A percentile compares a stretch with the other conserved stretches of the same genome.
Conservation (phyloP, 495 filamentous ascomycete species). For the Lophiostoma macrostomum region DNA sequence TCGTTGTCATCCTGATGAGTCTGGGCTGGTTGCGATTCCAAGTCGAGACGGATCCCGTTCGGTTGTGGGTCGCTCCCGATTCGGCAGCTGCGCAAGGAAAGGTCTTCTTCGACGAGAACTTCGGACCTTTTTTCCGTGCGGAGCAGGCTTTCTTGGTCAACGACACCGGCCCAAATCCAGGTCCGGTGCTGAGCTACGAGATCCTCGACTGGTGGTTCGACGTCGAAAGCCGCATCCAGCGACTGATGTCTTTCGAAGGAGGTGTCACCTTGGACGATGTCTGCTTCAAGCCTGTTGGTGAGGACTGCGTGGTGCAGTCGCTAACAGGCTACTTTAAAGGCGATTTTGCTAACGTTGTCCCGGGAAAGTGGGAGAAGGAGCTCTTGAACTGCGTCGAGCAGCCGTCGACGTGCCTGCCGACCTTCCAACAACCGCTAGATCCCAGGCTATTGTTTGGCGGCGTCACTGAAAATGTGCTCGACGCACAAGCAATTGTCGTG, state of each 20-base stretch:
- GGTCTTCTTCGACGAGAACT: slow-evolving; percentile 88
- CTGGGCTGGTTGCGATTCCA: slow-evolving; percentile 82
- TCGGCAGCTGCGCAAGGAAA: slow-evolving; percentile 92
- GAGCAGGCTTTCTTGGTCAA: slow-evolving; percentile 94
- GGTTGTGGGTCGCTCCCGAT: slow-evolving; percentile 91
- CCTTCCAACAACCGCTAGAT: slow-evolving; percentile 79
- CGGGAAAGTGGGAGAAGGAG: slow-evolving; percentile 63
- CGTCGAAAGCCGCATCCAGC: slow-evolving; percentile 70
- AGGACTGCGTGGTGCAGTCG: slow-evolving; percentile 89
- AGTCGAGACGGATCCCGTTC: slow-evolving; percentile 84
- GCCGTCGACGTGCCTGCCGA: slow-evolving; percentile 77
- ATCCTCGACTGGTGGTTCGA: slow-evolving; percentile 92
- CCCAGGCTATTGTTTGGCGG: slow-evolving; percentile 85
- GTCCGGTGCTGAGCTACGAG: slow-evolving; percentile 80
- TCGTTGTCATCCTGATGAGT: slow-evolving; percentile 72
- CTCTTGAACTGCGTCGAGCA: slow-evolving; percentile 69
- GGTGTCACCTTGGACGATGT: slow-evolving; percentile 72
- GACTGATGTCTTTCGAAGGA: slow-evolving; percentile 62
- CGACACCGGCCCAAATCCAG: slow-evolving; percentile 63
- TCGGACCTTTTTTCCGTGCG: slow-evolving; percentile 92
- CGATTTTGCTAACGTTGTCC: slow-evolving; percentile 59
- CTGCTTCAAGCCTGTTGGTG: slow-evolving; percentile 88
- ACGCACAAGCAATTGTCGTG: slow-evolving; percentile 74
- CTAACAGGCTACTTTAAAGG: slow-evolving; percentile 80
- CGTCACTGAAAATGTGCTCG: slow-evolving; percentile 63